These are phyloP conservation scores for Aspergillus olivimuriae DNA, from an alignment of 495 filamentous ascomycete species.

Conservation along the genomic window DNA sequence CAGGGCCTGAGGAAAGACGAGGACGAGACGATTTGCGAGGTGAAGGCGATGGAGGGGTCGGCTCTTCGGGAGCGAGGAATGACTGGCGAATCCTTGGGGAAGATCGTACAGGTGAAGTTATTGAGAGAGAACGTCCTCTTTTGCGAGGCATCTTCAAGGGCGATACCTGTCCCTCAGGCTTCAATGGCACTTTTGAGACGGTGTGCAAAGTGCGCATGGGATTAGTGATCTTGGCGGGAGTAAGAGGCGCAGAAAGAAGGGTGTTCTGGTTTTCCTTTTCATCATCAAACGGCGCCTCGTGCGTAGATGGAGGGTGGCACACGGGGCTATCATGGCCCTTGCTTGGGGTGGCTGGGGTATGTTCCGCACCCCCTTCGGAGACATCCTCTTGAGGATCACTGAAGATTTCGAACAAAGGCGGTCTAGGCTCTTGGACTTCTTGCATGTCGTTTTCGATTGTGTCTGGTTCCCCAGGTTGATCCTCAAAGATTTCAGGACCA, in stretches of 20 bases:
- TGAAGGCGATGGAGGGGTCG: slow-evolving; percentile 14
- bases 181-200: slow-evolving; percentile 69
- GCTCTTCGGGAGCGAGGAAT: slow-evolving; percentile 13
- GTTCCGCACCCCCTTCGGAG: neutral
- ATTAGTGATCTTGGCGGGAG: slow-evolving; percentile 25
- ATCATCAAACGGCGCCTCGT: slow-evolving; percentile 12
- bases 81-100: slow-evolving; percentile 28
- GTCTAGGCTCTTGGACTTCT: slow-evolving; percentile 1
- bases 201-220: slow-evolving; percentile 53
- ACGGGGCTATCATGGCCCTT: neutral
- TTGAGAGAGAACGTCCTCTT: slow-evolving; percentile 44
- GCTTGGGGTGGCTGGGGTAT: slow-evolving; percentile 12
- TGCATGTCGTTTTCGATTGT: neutral
- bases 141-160: slow-evolving; percentile 52
- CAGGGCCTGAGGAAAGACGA: slow-evolving; percentile 18
- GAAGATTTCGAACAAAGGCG: slow-evolving; percentile 12
- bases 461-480: neutral
- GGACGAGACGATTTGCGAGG: slow-evolving; percentile 21
- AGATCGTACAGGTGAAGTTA: slow-evolving; percentile 29
- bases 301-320: neutral
- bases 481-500: neutral
- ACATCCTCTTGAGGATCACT: slow-evolving; percentile 4
- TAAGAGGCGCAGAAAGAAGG: slow-evolving; percentile 25
- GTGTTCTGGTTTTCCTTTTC: slow-evolving; percentile 28
- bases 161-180: slow-evolving; percentile 57